Evolutionary conservation across 257 asterid species (phyloP), one percentile per base, ranked within the genome.

Genomic region (Solanum pennellii): DNA sequence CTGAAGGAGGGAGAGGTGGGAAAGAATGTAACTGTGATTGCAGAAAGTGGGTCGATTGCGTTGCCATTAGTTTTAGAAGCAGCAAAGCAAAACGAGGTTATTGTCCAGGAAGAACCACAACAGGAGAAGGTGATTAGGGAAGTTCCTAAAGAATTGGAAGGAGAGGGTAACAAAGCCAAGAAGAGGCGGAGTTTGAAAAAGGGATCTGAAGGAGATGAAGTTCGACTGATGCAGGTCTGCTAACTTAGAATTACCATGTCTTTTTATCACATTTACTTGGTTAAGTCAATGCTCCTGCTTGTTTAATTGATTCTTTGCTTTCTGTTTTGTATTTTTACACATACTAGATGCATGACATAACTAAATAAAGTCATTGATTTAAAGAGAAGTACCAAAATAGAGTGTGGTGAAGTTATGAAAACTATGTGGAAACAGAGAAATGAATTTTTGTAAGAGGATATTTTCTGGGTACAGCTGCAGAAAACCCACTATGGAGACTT

Each of bases 121-220:
- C 44, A 49, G 16, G 95, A 94, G 89, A 92, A 89, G 76, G 88
- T 96, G 9, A 86, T 94, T 13, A 94, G 94, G 93, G 96, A 95
- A 92, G 92, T 93, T 87, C 88, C 93, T 89, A 88, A 92, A 89
- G 86, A 90, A 79, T 86, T 91, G 29, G 91, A 93, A 71, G 88
- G 85, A 87, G 92, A 91, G 88, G 92, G 82, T 77, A 90, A 82
- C 31, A 45, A 86, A 21, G 92, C 60, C 39, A 91, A 88, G 89
- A 91, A 86, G 86, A 94, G 92, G 92, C 74, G 42, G 87, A 90
- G 93, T 16, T 84, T 97, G 91, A 94, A 95, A 88, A 90, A 9
- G 88, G 99, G 99, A 87, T 92, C 98, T 7, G 98, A 96, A 94
- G 99, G 99, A 87, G 98, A 95, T 39, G 95, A 93, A 59, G 99